Conservation (phyloP, 169 alveolate species). For the Plasmodium malariae region DNA sequence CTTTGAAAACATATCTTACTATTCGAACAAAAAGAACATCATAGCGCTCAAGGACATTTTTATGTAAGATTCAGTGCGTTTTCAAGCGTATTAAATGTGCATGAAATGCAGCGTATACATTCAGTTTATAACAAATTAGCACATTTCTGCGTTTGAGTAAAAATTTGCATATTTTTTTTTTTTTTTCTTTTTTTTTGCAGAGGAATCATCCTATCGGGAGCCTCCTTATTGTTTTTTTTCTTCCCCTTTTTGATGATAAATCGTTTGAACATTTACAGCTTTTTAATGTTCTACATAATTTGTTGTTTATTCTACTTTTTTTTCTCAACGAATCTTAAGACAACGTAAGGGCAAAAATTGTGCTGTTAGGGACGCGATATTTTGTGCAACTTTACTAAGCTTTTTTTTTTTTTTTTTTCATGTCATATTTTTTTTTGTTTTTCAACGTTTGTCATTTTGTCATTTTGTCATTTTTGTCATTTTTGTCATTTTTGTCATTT, state of each 20-base stretch:
- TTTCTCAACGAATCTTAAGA: slow-evolving; percentile 47
- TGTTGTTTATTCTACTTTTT: slow-evolving; percentile 49
- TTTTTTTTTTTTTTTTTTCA: not conserved
- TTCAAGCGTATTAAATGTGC: too few species aligned
- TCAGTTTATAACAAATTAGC: too few species aligned
- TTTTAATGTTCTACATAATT: slow-evolving; percentile 45
- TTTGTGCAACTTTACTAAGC: not conserved
- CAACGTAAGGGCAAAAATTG: slow-evolving; percentile 52
- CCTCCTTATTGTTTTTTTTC: slow-evolving; percentile 20
- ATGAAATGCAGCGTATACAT: not conserved
- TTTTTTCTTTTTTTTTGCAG: slow-evolving; percentile 21
- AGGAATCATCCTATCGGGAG: slow-evolving; percentile 57
- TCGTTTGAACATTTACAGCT: slow-evolving; percentile 44
- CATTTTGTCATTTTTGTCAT: not conserved
- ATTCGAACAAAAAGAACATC: slow-evolving; percentile 43
- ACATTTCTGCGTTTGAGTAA: too few species aligned
- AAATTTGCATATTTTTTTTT: not conserved
- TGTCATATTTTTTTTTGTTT: not conserved
- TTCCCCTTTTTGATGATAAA: slow-evolving; percentile 60
- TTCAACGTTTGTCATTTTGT: not conserved
- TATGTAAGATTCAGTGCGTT: slow-evolving; percentile 40
- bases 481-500: too few species aligned
- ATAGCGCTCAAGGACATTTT: slow-evolving; percentile 48
- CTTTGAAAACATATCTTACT: slow-evolving; percentile 50
- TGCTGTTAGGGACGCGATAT: not conserved